Base-by-base conservation (phyloP, 192 early-diverging fungal species). In the Umbelopsis sp. region DNA sequence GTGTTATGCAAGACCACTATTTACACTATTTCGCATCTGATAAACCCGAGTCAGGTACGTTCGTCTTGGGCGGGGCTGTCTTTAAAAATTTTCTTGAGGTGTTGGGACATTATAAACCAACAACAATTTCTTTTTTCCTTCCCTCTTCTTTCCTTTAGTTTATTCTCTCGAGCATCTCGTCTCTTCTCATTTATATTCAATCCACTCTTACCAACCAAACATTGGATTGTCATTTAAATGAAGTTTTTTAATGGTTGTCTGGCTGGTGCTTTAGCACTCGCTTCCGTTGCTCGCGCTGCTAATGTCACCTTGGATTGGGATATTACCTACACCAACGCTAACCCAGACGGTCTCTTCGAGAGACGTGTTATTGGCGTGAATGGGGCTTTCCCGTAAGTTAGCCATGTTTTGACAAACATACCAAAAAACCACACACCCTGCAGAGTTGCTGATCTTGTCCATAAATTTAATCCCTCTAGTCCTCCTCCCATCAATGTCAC, bases 311-410 rank as follows among this genome's bases (percentile, higher is more conserved):
- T 88, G 77, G 74, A 90, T 77, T 91, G 90, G 90, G 83, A 91
- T 66, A 85, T 91, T 69, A 85, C 83, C 21, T 91, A 91, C 48
- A 81, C 84, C 41, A 81, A 53, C 18, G 88, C 86, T 4, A 89
- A 89, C 55, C 90, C 91, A 12, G 90, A 93, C 80, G 88, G 87
- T 37, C 70, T 86, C 8, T 69, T 65, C 49, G 84, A 87, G 68
- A 85, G 88, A n/a, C 84, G 79, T 45, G 91, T 91, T 2, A 86
- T 89, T 35, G 89, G 88, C 58, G 89, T 89, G 64, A 92, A 92
- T 74, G 84, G 84, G 1, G 73, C 68, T 46, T 90, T 84, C 81
- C 90, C 90, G 78, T 87, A 85, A 61, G 87, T 86, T 1, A 16
- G 0, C 21, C 22, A 7, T 20, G 5, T 16, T 12, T 22, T n/a